Base-by-base conservation (phyloP, 495 filamentous ascomycete genomes). In the Aspergillus ostianus region DNA sequence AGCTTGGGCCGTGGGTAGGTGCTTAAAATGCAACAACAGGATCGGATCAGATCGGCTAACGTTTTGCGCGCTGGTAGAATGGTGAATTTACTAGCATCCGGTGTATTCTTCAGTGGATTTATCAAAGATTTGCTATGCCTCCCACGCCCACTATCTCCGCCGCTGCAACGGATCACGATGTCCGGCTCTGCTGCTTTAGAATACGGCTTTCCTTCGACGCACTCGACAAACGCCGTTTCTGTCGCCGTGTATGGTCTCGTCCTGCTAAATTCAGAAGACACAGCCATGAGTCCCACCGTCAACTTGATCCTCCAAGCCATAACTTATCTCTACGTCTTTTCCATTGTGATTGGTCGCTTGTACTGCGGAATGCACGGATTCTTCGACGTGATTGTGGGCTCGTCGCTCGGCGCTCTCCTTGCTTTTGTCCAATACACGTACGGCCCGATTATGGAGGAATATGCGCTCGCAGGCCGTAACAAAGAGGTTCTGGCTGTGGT, bases 291-390 rank as follows among this genome's bases (percentile, higher is more conserved):
- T 59, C 65, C 77, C 23, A 64, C 70, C 10, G 80, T 83, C 3
- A 85, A 79, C 54, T 44, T 86, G n/a, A 66, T 82, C 6, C 76
- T 92, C 36, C 86, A 94, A 67, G 69, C 62, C 3, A 67, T 90
- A 7, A 85, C 86, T 12, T 95, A 92, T 71, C 82, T 88, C 54
- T 98, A 98, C 67, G 91, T 90, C 12, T 70, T 85, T n/a, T 96
- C 93, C 21, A 97, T 98, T 62, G 79, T 96, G 26, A 65, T 98
- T 55, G 94, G 94, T 20, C 85, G 94, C 49, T 75, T 98, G 21
- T 98, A 98, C 75, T 98, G 94, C 69, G 94, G 94, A 53, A 98
- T 98, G 94, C 94, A 98, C 75, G 94, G 94, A 41, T 94, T 98
- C 74, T 77, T 96, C 46, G 94, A 98, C 71, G 90, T 96, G 13